A percentile compares a stretch with the other conserved stretches of the same genome.
Evolutionary conservation across 148 eudicot genomes (phyloP).

Genomic region (Limonium bicolor): DNA sequence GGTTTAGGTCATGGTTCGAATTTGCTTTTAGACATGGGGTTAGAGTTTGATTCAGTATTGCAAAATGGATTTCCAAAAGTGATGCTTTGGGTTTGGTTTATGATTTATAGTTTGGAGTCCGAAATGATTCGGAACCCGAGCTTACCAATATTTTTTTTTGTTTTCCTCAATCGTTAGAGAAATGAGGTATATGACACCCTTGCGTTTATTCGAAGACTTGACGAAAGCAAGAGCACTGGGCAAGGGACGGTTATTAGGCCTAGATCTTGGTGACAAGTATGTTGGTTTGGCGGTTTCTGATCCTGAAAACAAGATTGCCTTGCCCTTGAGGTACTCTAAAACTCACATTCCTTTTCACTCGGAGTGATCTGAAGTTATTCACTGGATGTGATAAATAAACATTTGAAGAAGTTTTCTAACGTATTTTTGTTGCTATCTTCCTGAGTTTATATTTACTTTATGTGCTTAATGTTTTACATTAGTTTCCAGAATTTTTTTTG

Average conservation of each 20-base stretch:
- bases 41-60: too few species aligned
- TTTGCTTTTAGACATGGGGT: too few species aligned
- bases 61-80: too few species aligned
- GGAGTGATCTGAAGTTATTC: neutral
- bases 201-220: slow-evolving; percentile 53
- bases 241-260: slow-evolving; percentile 57
- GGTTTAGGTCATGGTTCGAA: too few species aligned
- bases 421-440: too few species aligned
- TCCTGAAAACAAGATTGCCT: slow-evolving; percentile 44
- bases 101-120: too few species aligned
- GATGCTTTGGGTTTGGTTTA: too few species aligned
- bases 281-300: slow-evolving; percentile 86
- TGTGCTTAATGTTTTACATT: neutral
- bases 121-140: too few species aligned
- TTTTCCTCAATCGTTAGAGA: slow-evolving; percentile 3
- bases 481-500: neutral
- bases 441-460: too few species aligned
- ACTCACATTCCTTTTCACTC: too few species aligned
- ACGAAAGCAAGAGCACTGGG: slow-evolving; percentile 22
- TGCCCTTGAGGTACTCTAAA: slow-evolving; percentile 58
- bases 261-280: slow-evolving; percentile 91
- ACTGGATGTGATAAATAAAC: neutral
- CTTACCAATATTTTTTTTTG: too few species aligned
- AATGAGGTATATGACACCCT: slow-evolving; percentile 70
- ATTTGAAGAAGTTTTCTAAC: neutral